Evolutionary conservation across 176 grass and related monocot genomes (phyloP), one percentile per base, ranked within the genome.

Genomic region (Microstegium vimineum): DNA sequence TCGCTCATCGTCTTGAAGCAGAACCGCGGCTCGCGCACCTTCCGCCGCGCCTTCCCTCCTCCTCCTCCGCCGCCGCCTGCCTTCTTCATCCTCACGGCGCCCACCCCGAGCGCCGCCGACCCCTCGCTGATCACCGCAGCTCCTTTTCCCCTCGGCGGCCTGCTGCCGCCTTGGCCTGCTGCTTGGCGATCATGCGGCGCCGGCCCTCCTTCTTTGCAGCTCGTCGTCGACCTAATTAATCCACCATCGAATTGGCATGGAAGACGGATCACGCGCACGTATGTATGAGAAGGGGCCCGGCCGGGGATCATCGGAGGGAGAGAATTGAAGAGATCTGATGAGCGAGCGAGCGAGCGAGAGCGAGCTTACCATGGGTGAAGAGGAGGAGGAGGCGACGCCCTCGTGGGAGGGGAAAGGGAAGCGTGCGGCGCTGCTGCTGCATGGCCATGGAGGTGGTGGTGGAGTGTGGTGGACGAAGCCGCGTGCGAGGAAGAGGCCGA

Each of bases 1-100:
- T 98, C 95, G 84, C 95, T 98, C 88, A 95, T 89, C 28, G 95
- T 98, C 95, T 98, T 95, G 90, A 98, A 98, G 86, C 95, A 98
- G 80, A 98, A 98, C 67, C 95, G 91, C 38, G 95, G 95, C 76
- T 98, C 95, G 60, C 95, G 82, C 71, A 98, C 87, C 90, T 90
- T 98, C 83, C 91, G 90, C 83, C 95, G 86, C 23, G 73, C 85
- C 82, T 92, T 90, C 47, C 36, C 69, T 45, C 36, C 83, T 2
- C 52, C 76, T 36, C 30, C 83, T 1, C 54, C 54, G 5, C 78
- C 77, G 42, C 30, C 33, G 32, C 32, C 71, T 1, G 61, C 37
- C 54, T 91, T 98, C 90, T 93, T 94, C 92, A 90, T 94, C 91
- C 89, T 83, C 70, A 83, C 66, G 1, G 88, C 37, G 13, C 89